These are phyloP conservation scores for Globisporangium canariense DNA, from an alignment of 352 stramenopile species.

Conservation along the genomic window DNA sequence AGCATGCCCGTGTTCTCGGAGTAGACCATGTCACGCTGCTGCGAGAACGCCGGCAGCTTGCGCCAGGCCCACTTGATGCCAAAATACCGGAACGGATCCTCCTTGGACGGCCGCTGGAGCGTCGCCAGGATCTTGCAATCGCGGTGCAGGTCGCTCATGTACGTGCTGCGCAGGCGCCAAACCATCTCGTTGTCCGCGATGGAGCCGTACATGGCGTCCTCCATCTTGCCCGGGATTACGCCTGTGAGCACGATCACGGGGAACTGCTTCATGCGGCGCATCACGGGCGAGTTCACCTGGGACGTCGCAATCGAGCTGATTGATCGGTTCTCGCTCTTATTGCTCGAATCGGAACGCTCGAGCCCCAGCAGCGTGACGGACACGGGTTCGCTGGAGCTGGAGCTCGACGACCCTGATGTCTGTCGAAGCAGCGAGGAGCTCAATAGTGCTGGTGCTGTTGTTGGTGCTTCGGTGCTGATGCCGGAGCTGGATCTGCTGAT, in stretches of 20 bases:
- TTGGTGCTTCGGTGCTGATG: too few relatives aligned
- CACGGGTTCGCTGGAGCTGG: too few relatives aligned
- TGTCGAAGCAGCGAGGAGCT: too few relatives aligned
- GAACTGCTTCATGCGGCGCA: background rate
- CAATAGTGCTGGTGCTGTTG: too few relatives aligned
- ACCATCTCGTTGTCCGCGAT: slow-evolving; percentile 21
- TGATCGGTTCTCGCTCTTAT: too few relatives aligned
- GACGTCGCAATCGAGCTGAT: too few relatives aligned
- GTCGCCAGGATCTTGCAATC: slow-evolving; percentile 27
- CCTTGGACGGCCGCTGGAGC: slow-evolving; percentile 20
- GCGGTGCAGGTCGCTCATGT: slow-evolving; percentile 28
- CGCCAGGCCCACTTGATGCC: slow-evolving; percentile 18
- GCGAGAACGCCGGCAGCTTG: background rate
- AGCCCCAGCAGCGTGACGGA: too few relatives aligned
- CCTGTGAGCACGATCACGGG: background rate
- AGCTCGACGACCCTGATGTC: too few relatives aligned
- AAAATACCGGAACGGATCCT: slow-evolving; percentile 18
- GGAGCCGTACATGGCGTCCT: slow-evolving; percentile 22
- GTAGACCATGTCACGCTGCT: slow-evolving; percentile 25
- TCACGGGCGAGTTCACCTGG: too few relatives aligned
- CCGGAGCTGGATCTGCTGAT: background rate
- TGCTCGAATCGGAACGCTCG: too few relatives aligned
- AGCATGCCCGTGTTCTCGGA: slow-evolving; percentile 36
- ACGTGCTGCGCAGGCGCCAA: slow-evolving; percentile 24
- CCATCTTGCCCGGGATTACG: background rate